Evolutionary conservation across 768 basidiomycete genomes (phyloP), one percentile per base, ranked within the genome.

Genomic region (Serendipita indica): DNA sequence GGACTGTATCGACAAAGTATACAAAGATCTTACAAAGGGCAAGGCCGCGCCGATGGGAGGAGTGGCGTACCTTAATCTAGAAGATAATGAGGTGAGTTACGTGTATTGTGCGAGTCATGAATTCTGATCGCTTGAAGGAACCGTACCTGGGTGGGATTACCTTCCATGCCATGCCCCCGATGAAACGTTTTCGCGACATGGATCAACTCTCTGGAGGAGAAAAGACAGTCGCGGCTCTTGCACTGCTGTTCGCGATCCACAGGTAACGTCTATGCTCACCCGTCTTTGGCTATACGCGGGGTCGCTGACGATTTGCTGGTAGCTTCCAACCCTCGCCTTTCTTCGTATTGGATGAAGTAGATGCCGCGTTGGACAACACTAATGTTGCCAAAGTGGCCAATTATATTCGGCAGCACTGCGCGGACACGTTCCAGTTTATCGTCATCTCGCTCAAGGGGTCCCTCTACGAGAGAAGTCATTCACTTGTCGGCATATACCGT

Each of bases 141-240:
- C 89, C 89, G 1, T 91, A 91, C 63, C 75, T 74, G 20, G 82
- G 80, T 34, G 90, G 96, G 58, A 89, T 99, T 73, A 97, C 96
- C 70, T 98, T 98, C 68, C 94, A 98, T 67, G 93, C 94, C 0
- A 99, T 98, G 96, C 96, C 96, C 0, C 96, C 96, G 0, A 94
- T 97, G 85, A 99, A 99, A 69, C 86, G 92, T 1, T 98, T 98
- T 78, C 79, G 93, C 62, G 96, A 98, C 68, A 98, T 98, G 93
- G 93, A 97, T 60, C 94, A 98, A 69, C 75, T 98, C 13, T 98
- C 93, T 0, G 96, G 94, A 58, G 96, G 94, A 20, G 96, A 99
- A 69, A 97, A 98, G 74, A 98, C 96, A 0, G 93, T 98, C 49
- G 96, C 96, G 3, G 94, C 94, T 3, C 73, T 98, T n/a, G 94